Evolutionary conservation across 208 protist genomes (phyloP), one percentile per base, ranked within the genome.

Genomic region (Crithidia bombi): DNA sequence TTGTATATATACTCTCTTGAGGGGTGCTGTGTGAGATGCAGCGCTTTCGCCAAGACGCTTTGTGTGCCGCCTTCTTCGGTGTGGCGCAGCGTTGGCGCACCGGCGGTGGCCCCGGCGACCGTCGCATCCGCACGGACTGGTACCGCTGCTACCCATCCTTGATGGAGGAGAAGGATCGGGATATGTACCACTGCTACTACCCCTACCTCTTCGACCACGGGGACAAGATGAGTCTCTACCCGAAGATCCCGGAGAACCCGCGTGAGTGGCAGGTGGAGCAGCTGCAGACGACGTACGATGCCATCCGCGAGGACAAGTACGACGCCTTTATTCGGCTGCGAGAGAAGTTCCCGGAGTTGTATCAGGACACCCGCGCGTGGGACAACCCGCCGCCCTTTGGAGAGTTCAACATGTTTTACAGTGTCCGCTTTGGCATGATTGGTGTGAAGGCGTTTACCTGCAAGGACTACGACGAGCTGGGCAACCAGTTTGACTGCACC

Each of bases 141-240:
- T 78, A 96, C 65, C 84, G 89, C 25, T 95, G 90, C 74, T 97
- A 97, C 58, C 93, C 93, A 2, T 68, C 86, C 7, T 70, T 95
- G 21, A 97, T 95, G 90, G 67, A 89, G 69, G 93, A 97, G 69
- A 94, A 89, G 61, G 90, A 95, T 25, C 78, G 93, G 14, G 93
- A 97, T 68, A 95, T 97, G 93, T 97, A 97, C 62, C 93, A 97
- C 79, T 97, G 91, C 79, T 97, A 95, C 73, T 97, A 97, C 72
- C 93, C 93, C 9, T 97, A 97, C 76, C 75, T 97, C 28, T 97
- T 97, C 71, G 93, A 97, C 39, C 93, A 97, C 63, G 93, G 93
- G 3, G 88, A 94, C 36, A 88, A 90, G 75, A 95, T 95, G 88
- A 96, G 91, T 75, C 73, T 97, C 21, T 97, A 97, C 73, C 93